These are phyloP conservation scores for Nidularia sp. DNA, from an alignment of 768 basidiomycete genomes.

Conservation along the genomic window DNA sequence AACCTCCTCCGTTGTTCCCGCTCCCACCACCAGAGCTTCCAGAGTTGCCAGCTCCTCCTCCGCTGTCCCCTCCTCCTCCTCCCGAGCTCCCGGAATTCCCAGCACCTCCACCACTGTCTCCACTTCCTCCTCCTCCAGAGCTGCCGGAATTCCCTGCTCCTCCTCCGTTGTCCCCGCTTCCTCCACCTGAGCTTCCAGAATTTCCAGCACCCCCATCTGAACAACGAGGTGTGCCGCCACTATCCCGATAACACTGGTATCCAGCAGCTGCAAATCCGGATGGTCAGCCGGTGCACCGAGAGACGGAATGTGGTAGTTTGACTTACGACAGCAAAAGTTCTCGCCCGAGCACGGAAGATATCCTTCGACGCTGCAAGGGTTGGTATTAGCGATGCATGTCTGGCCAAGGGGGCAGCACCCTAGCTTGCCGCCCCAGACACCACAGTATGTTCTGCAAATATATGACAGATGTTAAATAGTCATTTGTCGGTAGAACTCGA, in stretches of 20 bases:
- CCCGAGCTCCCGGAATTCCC: background rate
- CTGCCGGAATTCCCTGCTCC: background rate
- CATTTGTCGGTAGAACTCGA: background rate
- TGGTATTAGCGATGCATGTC: slow-evolving; percentile 10
- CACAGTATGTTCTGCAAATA: slow-evolving; percentile 11
- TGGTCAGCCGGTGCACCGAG: background rate
- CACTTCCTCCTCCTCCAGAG: background rate
- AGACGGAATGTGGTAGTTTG: background rate
- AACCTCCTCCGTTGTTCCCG: background rate
- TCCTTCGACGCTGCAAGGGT: slow-evolving; percentile 8
- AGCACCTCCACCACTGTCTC: background rate
- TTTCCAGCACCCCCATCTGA: background rate
- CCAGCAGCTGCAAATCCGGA: slow-evolving; percentile 8
- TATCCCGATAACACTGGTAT: slow-evolving; percentile 5
- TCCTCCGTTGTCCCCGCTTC: background rate
- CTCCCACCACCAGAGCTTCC: background rate
- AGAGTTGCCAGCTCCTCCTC: background rate
- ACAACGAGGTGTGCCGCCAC: slow-evolving; percentile 5
- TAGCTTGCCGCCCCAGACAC: slow-evolving; percentile 12
- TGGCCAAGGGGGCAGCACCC: slow-evolving; percentile 15
- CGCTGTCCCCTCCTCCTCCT: background rate
- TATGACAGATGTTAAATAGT: background rate
- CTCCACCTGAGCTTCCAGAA: background rate
- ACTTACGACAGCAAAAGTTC: slow-evolving; percentile 18
- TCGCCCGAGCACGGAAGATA: slow-evolving; percentile 11